phyloP scores from a whole-genome alignment of 805 yeast species.

The Teunomyces gatunensis region DNA sequence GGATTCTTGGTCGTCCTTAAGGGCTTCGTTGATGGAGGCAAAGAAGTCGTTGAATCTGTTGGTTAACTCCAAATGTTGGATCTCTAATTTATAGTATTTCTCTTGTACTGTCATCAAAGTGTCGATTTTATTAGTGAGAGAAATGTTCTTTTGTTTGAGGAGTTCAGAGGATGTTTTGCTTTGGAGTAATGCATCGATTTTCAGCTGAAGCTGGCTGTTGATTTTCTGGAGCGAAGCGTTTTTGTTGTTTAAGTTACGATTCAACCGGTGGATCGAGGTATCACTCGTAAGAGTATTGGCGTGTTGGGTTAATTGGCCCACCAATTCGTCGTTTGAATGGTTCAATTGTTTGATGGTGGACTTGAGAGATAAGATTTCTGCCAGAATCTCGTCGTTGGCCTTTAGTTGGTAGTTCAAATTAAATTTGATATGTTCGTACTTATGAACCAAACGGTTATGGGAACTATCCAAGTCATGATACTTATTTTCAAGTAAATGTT shows the following conservation, averaged over 20 bases:
- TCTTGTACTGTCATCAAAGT: constrained; percentile 42
- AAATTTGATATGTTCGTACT: constrained; percentile 33
- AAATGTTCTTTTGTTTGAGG: constrained; percentile 52
- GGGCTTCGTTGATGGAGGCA: constrained; percentile 36
- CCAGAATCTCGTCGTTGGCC: constrained; percentile 37
- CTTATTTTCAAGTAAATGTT: constrained; percentile 9
- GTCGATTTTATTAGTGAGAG: constrained; percentile 38
- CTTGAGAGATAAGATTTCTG: constrained; percentile 31
- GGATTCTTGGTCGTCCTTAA: constrained; percentile 5
- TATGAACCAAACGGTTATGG: constrained; percentile 21
- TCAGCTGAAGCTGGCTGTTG: constrained; percentile 51
- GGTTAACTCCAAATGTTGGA: constrained; percentile 48
- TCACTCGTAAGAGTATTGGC: constrained; percentile 10
- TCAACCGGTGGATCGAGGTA: constrained; percentile 7
- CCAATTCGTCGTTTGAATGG: constrained; percentile 28
- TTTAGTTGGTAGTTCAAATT: constrained; percentile 33
- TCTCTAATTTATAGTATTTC: constrained; percentile 45
- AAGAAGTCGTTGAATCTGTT: constrained; percentile 47
- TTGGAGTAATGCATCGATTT: constrained; percentile 49
- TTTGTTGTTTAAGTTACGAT: constrained; percentile 22
- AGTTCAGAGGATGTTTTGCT: constrained; percentile 49
- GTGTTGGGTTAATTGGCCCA: constrained; percentile 30
- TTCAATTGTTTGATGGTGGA: constrained; percentile 25
- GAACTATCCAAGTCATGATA: constrained; percentile 18
- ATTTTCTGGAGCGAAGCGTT: constrained; percentile 44